phyloP scores from a whole-genome alignment of 768 basidiomycete species.

The Holtermanniella nyarrowii region DNA sequence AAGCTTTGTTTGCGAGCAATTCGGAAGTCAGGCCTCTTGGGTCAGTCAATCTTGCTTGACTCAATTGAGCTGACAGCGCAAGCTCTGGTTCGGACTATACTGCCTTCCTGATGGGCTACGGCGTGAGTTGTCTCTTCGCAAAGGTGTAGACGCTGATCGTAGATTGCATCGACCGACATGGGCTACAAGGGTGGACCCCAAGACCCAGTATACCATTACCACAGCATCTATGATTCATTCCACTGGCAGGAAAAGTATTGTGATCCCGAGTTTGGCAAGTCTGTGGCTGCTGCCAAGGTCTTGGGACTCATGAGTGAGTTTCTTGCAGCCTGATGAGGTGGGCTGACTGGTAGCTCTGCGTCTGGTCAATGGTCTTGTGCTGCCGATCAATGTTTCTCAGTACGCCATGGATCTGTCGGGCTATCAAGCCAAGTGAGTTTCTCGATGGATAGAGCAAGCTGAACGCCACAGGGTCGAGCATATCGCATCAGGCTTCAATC shows the following conservation, averaged over 20 bases:
- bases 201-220: conserved; percentile 58
- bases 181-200: conserved; percentile 35
- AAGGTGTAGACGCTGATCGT: background rate
- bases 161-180: conserved; percentile 37
- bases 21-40: conserved; percentile 55
- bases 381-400: conserved; percentile 62
- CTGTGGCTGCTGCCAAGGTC: conserved; percentile 59
- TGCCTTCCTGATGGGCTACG: conserved; percentile 73
- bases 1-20: conserved; percentile 12
- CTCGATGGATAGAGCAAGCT: background rate
- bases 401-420: conserved; percentile 51
- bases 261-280: conserved; percentile 64
- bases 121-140: conserved; percentile 44
- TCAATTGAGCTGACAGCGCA: background rate
- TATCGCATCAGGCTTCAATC: conserved; percentile 35
- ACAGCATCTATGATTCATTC: conserved; percentile 62
- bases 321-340: background rate
- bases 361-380: conserved; percentile 48
- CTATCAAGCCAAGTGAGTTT: conserved; percentile 50
- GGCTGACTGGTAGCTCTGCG: conserved; percentile 42
- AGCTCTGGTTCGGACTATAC: conserved; percentile 79
- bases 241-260: conserved; percentile 61
- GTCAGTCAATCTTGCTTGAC: conserved; percentile 2
- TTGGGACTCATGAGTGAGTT: conserved; percentile 49
- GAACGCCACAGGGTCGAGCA: conserved; percentile 47